Evolutionary conservation across 1,284 basidiomycete genomes (phyloP), one percentile per base, ranked within the genome.

Genomic region (Cerrena zonata): DNA sequence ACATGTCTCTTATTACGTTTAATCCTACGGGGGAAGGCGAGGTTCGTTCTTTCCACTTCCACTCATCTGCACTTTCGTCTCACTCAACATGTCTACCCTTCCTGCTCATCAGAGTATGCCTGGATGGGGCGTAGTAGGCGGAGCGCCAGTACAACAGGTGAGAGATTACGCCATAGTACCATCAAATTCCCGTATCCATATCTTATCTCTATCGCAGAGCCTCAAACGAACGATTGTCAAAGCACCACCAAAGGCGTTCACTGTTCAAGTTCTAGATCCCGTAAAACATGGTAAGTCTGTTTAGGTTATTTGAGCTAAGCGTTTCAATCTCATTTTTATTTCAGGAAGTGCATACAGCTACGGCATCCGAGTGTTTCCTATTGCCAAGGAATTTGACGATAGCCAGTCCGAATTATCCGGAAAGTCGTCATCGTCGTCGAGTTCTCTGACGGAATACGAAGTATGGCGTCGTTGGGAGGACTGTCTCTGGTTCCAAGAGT

Each of bases 381-480:
- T 81, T 38, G 59, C 50, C 1, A 30, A 42, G 4, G 50, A 52
- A 41, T 61, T 69, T 15, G 74, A 78, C 40, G 61, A 69, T 30
- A 15, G 30, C 15, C 30, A 34, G 15, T 58, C 62, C 12, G 78
- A 78, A 23, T 56, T 48, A 19, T 45, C 47, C 27, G 57, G 56
- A 21, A 53, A 43, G 11, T 30, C 48, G 4, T 46, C 47, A 38
- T 11, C 67, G 36, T 40, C 39, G 7, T 40, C 39, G 71, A 40
- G 51, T 21, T 61, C 75, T 22, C 53, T 65, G 45, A 59, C 65
- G 10, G 79, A 80, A 50, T 89, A 89, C 61, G 82, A 85, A 13
- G 72, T 90, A 39, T 87, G 85, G 80, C 73, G 87, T 22, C 73
- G 76, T 43, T 90, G 88, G 87, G 88, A 89, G 54, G 87, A 90